phyloP scores from a whole-genome alignment of 2,329 filamentous ascomycete species.

The Leptographium lundbergii region DNA sequence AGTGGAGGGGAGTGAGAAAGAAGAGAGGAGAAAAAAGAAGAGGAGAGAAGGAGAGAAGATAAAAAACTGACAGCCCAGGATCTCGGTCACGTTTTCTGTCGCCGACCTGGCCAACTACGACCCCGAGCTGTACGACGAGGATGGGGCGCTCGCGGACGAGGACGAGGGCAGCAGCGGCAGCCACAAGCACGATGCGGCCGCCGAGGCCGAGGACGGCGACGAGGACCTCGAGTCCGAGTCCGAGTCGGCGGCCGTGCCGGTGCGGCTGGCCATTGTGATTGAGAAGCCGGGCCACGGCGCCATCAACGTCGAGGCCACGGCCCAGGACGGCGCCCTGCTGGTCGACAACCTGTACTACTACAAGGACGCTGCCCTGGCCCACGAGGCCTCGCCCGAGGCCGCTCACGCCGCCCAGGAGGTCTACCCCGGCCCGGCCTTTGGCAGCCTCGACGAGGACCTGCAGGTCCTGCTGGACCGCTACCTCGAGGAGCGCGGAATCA shows the following conservation, averaged over 20 bases:
- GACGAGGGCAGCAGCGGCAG: constrained; percentile 29
- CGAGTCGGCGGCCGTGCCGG: constrained; percentile 54
- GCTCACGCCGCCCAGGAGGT: constrained; percentile 63
- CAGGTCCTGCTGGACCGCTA: constrained; percentile 87
- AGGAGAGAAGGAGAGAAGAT: background rate
- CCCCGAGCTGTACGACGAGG: constrained; percentile 45
- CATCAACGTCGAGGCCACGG: constrained; percentile 73
- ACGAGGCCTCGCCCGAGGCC: constrained; percentile 61
- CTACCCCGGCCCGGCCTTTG: constrained; percentile 87
- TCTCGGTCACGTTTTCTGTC: constrained; percentile 70
- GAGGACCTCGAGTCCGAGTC: constrained; percentile 43
- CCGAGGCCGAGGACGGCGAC: constrained; percentile 39
- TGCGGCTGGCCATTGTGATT: constrained; percentile 72
- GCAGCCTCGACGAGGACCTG: constrained; percentile 89
- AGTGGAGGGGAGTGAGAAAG: background rate
- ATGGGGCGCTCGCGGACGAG: constrained; percentile 41
- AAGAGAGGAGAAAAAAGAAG: background rate
- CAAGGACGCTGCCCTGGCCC: constrained; percentile 62
- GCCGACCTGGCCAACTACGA: constrained; percentile 62
- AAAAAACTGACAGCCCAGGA: constrained; percentile 17
- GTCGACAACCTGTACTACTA: constrained; percentile 90
- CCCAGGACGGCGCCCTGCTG: constrained; percentile 73
- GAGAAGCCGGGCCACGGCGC: constrained; percentile 81
- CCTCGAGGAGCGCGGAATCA: constrained; percentile 87
- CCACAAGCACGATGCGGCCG: constrained; percentile 41